Percentiles rank a stretch among this genome's conserved stretches.
phyloP scores from a whole-genome alignment of 257 asterid species.

The Solanum sejunctum region DNA sequence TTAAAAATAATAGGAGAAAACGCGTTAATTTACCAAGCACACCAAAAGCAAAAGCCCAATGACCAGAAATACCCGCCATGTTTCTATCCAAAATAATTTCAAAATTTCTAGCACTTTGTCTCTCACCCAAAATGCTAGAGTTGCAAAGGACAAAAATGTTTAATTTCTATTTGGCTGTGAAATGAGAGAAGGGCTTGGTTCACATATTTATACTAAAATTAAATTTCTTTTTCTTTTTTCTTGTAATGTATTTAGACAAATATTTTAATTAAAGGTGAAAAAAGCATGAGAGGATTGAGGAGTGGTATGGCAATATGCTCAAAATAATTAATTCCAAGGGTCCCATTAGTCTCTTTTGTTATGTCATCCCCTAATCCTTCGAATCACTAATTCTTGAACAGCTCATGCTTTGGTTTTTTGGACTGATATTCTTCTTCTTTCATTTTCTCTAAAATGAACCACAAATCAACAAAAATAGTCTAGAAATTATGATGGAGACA shows the following conservation, averaged over 20 bases:
- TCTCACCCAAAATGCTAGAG: neutral
- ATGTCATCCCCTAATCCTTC: constrained; percentile 9
- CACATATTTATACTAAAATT: neutral
- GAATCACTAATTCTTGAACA: constrained; percentile 4
- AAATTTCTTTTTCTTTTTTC: neutral
- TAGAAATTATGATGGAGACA: neutral
- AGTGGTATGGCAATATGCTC: neutral
- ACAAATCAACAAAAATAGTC: constrained; percentile 1
- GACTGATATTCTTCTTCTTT: constrained; percentile 1
- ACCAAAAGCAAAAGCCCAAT: constrained; percentile 37
- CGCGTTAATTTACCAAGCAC: constrained; percentile 22
- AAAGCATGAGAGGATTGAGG: neutral
- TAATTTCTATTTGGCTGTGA: neutral
- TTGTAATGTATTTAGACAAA: neutral
- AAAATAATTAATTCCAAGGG: neutral
- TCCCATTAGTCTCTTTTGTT: neutral
- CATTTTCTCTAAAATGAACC: neutral
- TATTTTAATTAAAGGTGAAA: neutral
- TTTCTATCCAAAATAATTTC: neutral
- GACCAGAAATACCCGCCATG: neutral
- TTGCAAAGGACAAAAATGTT: neutral
- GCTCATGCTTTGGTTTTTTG: neutral
- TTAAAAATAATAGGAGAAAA: neutral
- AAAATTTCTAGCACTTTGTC: neutral
- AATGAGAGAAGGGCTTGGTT: neutral